Evolutionary conservation across 305 asterid species (phyloP).

Genomic region (Fraxinus sp.): DNA sequence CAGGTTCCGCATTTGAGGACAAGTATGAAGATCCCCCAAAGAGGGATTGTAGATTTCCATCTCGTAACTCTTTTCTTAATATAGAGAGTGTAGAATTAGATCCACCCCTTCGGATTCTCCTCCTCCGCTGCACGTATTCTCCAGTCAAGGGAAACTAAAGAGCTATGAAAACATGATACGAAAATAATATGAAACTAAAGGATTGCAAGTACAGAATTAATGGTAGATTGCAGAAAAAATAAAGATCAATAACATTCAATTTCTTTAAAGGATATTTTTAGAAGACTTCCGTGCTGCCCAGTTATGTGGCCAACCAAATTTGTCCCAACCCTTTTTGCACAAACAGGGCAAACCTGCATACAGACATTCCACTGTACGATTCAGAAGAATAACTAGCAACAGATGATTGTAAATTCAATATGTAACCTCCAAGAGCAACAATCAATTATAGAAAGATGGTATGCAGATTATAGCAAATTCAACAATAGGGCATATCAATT

Average conservation of each 20-base stretch:
- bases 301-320: slow-evolving; percentile 81
- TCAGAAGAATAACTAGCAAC: background rate
- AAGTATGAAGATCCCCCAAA: slow-evolving; percentile 52
- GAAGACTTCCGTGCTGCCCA: slow-evolving; percentile 71
- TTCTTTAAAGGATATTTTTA: slow-evolving; percentile 66
- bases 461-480: background rate
- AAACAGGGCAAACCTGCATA: slow-evolving; percentile 82
- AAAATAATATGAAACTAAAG: background rate
- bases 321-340: slow-evolving; percentile 65
- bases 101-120: slow-evolving; percentile 58
- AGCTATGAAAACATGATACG: background rate
- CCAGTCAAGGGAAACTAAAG: slow-evolving; percentile 46
- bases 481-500: background rate
- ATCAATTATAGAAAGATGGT: background rate
- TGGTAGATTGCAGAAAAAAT: background rate
- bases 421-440: background rate
- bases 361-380: background rate
- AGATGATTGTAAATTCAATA: background rate
- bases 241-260: slow-evolving; percentile 12
- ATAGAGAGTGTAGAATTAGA: slow-evolving; percentile 45
- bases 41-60: slow-evolving; percentile 63
- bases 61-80: slow-evolving; percentile 61
- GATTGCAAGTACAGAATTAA: background rate
- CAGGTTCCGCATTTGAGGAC: slow-evolving; percentile 53
- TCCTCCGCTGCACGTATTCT: slow-evolving; percentile 64